These are phyloP conservation scores for Penicillium paradoxum DNA, from an alignment of 495 filamentous ascomycete genomes.

Conservation along the genomic window DNA sequence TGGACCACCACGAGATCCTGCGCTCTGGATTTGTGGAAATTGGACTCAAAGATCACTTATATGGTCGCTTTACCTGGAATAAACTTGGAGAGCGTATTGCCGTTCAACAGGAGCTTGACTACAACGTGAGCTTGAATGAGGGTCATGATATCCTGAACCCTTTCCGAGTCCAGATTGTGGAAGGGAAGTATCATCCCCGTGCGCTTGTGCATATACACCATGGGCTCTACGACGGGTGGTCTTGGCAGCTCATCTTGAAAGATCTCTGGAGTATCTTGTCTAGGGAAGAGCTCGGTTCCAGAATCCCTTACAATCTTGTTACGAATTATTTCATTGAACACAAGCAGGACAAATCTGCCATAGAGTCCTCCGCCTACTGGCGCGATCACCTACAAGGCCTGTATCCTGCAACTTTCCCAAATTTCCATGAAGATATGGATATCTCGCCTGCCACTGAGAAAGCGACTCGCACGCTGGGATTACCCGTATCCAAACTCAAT, in stretches of 20 bases:
- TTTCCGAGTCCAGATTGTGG: conserved; percentile 49
- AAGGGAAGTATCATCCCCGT: conserved; percentile 27
- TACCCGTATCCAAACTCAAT: conserved; percentile 25
- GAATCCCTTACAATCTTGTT: conserved; percentile 26
- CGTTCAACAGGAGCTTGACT: conserved; percentile 27
- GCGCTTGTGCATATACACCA: conserved; percentile 58
- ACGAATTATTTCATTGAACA: conserved; percentile 33
- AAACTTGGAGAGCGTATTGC: conserved; percentile 39
- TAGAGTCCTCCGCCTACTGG: conserved; percentile 62
- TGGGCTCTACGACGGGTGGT: conserved; percentile 81
- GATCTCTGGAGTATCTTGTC: conserved; percentile 50
- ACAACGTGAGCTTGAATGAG: conserved; percentile 21
- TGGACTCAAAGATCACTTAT: conserved; percentile 40
- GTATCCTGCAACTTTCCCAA: conserved; percentile 26
- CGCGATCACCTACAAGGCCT: conserved; percentile 43
- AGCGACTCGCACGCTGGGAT: conserved; percentile 32
- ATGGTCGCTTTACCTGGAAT: conserved; percentile 60
- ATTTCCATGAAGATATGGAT: conserved; percentile 18
- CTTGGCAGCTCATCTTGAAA: conserved; percentile 62
- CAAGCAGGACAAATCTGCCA: conserved; percentile 32
- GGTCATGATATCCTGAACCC: conserved; percentile 50
- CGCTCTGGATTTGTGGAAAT: conserved; percentile 62
- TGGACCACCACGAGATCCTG: conserved; percentile 58
- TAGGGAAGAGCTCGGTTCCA: conserved; percentile 6
- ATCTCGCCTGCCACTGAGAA: conserved; percentile 10